Base-by-base conservation (phyloP, 768 basidiomycete species). In the Tricholoma sp. region DNA sequence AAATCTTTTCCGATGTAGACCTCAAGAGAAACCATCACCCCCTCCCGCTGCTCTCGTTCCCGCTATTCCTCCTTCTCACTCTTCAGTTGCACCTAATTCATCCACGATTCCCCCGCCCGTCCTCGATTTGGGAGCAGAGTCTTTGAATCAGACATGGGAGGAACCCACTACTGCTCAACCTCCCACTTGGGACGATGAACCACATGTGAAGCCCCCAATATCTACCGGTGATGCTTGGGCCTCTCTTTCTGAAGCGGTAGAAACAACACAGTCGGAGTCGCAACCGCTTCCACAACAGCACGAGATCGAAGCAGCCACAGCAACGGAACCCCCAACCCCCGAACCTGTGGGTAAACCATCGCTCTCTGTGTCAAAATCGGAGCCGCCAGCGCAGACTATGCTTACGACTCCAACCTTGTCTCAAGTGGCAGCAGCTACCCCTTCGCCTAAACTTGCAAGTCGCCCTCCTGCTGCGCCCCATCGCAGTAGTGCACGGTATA, bases 111-210 rank as follows among this genome's bases (percentile, higher is more conserved):
- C 71, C 7, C 67, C 71, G 31, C 58, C 74, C 10, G 64, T 66
- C 35, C 63, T 68, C 10, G 66, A 72, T 54, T 64, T 71, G 8
- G 72, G 72, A 64, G 64, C 71, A 5, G 76, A 78, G 43, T 63
- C 67, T 7, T 64, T 68, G 45, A 63, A 64, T 39, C 66, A 74
- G 46, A 82, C 79, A 45, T 84, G 86, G 83, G 88, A 91, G 69
- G 88, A 89, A 60, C 85, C 88, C 1, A 87, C 82, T 0, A 89
- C 89, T 0, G 80, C 76, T 24, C 81, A 88, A 62, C 74, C 80
- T 9, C 86, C 84, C 6, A 76, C 80, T 37, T 89, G 86, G 85
- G 88, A 89, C 53, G 88, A 89, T 47, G 87, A 89, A 51, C 79
- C 82, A 12, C 75, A 77, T 50, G 64, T 63, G 27, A 74, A 73